Percentiles rank a stretch among this genome's conserved stretches.
Conservation (phyloP, 768 basidiomycete species). For the Rhizopogon vesiculosus region DNA sequence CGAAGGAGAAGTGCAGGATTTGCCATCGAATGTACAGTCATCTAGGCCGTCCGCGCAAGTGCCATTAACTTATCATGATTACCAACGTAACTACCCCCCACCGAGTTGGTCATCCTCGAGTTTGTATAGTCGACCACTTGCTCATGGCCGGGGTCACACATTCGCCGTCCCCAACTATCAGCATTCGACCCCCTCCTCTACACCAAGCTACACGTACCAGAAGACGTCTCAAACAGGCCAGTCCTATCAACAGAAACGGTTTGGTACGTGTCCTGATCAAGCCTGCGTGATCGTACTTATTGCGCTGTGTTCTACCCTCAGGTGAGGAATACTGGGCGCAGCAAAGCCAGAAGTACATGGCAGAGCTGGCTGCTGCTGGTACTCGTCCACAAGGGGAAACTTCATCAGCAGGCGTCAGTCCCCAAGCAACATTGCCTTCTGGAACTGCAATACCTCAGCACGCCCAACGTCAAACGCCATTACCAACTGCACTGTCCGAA, state of each 20-base stretch:
- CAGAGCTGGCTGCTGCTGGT: background rate
- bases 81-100: background rate
- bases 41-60: background rate
- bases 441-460: background rate
- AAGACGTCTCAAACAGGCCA: too few relatives aligned
- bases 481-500: background rate
- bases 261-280: background rate
- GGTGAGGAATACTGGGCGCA: background rate
- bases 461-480: background rate
- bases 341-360: background rate
- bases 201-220: background rate
- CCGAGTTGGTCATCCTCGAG: background rate
- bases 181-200: background rate
- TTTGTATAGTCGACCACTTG: background rate
- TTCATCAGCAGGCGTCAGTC: background rate
- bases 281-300: background rate
- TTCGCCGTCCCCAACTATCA: background rate
- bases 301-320: background rate
- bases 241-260: background rate
- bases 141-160: background rate
- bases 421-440: background rate
- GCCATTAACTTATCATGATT: background rate
- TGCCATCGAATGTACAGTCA: background rate
- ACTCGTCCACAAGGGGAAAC: background rate
- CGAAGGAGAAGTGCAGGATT: constrained; percentile 17